Conservation (phyloP, 805 yeast genomes). For the Hanseniaspora thailandica region DNA sequence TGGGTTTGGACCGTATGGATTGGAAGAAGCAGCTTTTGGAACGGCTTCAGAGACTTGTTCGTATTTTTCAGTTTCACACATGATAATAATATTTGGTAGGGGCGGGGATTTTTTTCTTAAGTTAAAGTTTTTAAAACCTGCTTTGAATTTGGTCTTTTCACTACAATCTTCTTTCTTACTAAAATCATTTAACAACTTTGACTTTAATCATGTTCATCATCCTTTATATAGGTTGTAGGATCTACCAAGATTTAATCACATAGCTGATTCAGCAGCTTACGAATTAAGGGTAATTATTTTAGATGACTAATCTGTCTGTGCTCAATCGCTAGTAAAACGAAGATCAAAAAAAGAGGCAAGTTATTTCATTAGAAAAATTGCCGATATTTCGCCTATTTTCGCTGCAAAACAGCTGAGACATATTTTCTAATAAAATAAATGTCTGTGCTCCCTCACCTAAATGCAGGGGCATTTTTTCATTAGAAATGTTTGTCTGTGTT, state of each 20-base stretch:
- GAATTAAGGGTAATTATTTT: background rate
- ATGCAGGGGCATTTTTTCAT: background rate
- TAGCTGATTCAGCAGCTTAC: too few relatives aligned
- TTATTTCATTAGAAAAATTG: background rate
- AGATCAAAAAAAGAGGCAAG: background rate
- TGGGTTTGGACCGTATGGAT: conserved; percentile 95
- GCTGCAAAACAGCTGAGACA: background rate
- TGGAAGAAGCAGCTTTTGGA: conserved; percentile 30
- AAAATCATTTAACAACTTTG: too few relatives aligned
- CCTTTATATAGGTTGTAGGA: background rate
- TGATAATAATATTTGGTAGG: background rate
- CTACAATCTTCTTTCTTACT: too few relatives aligned
- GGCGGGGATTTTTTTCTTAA: background rate
- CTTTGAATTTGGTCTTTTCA: background rate
- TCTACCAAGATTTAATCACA: background rate
- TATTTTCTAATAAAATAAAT: background rate
- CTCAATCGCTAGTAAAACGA: background rate
- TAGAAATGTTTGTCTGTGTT: background rate
- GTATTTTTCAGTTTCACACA: conserved; percentile 19
- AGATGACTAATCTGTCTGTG: conserved; percentile 1
- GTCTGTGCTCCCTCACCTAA: background rate
- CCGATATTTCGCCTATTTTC: background rate
- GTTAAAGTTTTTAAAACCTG: background rate
- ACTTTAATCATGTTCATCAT: background rate
- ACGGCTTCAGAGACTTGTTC: conserved; percentile 37